These are phyloP conservation scores for Selenicereus undatus DNA, from an alignment of 148 eudicot genomes.

Conservation along the genomic window DNA sequence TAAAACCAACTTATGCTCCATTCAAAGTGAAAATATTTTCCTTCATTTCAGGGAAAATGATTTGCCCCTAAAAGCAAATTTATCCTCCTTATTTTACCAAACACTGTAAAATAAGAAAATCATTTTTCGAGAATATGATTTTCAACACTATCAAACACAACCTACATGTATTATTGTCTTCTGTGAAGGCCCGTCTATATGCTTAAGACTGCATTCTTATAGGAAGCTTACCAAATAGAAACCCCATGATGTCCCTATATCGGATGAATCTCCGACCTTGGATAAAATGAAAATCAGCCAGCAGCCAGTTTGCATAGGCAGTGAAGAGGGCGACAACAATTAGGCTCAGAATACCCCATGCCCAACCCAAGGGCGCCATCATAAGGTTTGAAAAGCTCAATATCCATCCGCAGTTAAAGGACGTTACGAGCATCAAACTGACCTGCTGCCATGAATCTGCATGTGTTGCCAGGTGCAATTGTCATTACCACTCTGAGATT, in stretches of 20 bases:
- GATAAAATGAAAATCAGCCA: conserved; percentile 52
- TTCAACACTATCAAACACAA: too few relatives aligned
- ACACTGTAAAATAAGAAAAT: too few relatives aligned
- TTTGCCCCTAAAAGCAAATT: too few relatives aligned
- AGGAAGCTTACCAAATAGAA: conserved; percentile 42
- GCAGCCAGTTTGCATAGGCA: conserved; percentile 51
- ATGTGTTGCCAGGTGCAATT: conserved; percentile 5
- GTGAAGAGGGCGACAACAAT: conserved; percentile 38
- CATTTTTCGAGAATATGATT: too few relatives aligned
- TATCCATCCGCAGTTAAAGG: conserved; percentile 57
- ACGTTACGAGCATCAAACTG: conserved; percentile 45
- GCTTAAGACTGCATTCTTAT: background rate
- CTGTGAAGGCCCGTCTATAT: background rate
- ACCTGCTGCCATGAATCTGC: conserved; percentile 66
- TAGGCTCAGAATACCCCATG: conserved; percentile 48
- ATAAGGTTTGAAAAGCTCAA: conserved; percentile 55
- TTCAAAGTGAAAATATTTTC: too few relatives aligned
- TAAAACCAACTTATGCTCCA: too few relatives aligned
- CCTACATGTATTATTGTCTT: background rate
- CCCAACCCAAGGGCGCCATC: conserved; percentile 56
- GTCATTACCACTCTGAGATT: background rate
- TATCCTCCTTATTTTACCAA: too few relatives aligned
- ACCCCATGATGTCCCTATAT: conserved; percentile 59
- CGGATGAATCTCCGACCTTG: conserved; percentile 56
- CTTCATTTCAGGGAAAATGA: too few relatives aligned